Conservation (phyloP, 2,329 filamentous ascomycete genomes). For the Dendrostoma leiphaemia region DNA sequence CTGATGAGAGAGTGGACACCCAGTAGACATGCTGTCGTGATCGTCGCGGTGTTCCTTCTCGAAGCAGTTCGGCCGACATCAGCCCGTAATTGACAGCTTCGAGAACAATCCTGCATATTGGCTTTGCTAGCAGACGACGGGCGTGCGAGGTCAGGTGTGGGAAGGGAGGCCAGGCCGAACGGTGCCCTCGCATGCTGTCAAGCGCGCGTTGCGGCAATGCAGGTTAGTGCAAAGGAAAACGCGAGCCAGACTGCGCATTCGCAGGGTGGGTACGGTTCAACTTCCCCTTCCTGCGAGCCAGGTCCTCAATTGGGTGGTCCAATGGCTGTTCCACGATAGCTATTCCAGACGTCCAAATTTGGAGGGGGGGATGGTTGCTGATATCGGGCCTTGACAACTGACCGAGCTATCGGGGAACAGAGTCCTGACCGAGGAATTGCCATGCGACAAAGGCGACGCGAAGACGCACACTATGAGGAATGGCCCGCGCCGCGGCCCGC, state of each 20-base stretch:
- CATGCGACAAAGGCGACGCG: not conserved
- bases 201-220: too few relatives aligned
- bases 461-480: not conserved
- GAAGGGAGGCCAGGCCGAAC: not conserved
- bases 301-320: not conserved
- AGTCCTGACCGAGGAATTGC: slow-evolving; percentile 1
- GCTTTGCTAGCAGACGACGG: not conserved
- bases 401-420: not conserved
- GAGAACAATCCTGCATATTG: not conserved
- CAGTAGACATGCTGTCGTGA: not conserved
- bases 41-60: not conserved
- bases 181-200: not conserved
- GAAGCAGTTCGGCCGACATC: not conserved
- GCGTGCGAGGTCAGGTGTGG: not conserved
- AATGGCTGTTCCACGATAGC: not conserved
- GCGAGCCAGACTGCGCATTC: not conserved
- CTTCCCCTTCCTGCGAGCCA: not conserved
- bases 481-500: slow-evolving; percentile 12
- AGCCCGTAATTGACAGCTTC: not conserved
- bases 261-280: not conserved
- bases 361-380: too few relatives aligned
- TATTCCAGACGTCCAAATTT: too few relatives aligned
- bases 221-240: not conserved
- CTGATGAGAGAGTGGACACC: too few relatives aligned
- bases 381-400: not conserved